A percentile compares a stretch with the other conserved stretches of the same genome.
Conservation (phyloP, 2,329 filamentous ascomycete genomes). For the Cercospora beticola region DNA sequence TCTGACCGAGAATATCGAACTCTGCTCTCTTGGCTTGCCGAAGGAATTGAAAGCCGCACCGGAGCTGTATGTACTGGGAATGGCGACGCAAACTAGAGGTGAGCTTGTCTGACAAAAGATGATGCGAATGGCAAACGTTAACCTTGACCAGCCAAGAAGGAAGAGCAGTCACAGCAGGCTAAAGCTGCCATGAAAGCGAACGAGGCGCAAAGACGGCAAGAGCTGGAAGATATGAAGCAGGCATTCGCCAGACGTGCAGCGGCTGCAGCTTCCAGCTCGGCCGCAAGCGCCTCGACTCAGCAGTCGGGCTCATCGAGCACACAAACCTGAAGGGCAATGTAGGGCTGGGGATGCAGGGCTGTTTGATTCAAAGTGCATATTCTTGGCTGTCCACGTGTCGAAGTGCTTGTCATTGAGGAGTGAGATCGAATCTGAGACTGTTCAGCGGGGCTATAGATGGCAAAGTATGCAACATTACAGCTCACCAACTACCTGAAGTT, state of each 20-base stretch:
- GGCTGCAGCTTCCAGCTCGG: not conserved
- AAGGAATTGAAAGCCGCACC: not conserved
- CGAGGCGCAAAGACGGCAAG: not conserved
- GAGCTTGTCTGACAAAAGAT: not conserved
- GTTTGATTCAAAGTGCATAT: not conserved
- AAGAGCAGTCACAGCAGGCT: not conserved
- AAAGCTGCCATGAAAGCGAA: not conserved
- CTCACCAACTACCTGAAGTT: not conserved
- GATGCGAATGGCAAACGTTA: no score
- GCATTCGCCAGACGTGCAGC: not conserved
- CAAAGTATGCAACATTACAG: not conserved
- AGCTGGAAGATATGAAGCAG: not conserved
- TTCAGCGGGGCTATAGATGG: not conserved
- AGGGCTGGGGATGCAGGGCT: not conserved
- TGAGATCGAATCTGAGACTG: not conserved
- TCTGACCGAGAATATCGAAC: not conserved
- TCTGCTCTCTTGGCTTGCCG: not conserved
- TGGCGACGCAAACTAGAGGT: not conserved
- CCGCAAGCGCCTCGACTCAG: not conserved
- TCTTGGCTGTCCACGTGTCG: not conserved
- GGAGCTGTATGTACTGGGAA: not conserved
- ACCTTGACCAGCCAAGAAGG: not conserved
- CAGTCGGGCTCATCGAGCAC: not conserved
- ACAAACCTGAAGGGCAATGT: not conserved
- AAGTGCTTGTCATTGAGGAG: not conserved